Evolutionary conservation across 495 filamentous ascomycete genomes (phyloP).

Genomic region (Podospora conica): DNA sequence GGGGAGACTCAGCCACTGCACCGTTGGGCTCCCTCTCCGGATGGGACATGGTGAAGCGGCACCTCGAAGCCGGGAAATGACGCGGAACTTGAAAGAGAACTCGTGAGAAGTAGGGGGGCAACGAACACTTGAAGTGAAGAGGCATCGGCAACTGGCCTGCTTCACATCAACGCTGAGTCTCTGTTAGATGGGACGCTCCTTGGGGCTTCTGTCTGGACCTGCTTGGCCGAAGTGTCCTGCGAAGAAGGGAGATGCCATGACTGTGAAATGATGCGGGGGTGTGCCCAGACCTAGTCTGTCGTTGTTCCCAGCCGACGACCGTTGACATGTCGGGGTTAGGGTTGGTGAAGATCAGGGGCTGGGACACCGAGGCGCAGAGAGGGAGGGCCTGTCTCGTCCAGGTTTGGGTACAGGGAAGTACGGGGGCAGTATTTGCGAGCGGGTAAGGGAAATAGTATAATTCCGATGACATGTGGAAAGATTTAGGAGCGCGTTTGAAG

Average conservation of each 20-base stretch:
- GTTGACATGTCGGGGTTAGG: background rate
- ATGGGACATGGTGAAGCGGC: background rate
- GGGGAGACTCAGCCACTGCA: background rate
- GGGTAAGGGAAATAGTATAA: too few species aligned
- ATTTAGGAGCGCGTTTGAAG: background rate
- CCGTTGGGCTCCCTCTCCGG: background rate
- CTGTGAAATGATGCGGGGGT: background rate
- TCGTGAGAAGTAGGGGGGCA: background rate
- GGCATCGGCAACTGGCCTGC: background rate
- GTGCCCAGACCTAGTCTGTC: background rate
- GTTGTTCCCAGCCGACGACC: background rate
- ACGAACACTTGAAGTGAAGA: background rate
- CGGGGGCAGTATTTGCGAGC: too few species aligned
- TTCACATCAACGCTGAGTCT: background rate
- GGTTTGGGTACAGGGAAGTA: background rate
- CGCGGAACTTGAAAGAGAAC: background rate
- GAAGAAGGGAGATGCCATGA: background rate
- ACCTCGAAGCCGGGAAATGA: background rate
- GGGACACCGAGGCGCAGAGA: background rate
- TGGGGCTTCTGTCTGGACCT: too few species aligned
- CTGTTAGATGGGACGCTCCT: background rate
- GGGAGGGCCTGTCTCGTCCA: background rate
- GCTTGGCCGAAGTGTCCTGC: background rate
- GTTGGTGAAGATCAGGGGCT: background rate
- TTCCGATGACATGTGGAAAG: background rate